Evolutionary conservation across 306 rosid species (phyloP), one percentile per base, ranked within the genome.

Genomic region (Prinsepia uniflora): DNA sequence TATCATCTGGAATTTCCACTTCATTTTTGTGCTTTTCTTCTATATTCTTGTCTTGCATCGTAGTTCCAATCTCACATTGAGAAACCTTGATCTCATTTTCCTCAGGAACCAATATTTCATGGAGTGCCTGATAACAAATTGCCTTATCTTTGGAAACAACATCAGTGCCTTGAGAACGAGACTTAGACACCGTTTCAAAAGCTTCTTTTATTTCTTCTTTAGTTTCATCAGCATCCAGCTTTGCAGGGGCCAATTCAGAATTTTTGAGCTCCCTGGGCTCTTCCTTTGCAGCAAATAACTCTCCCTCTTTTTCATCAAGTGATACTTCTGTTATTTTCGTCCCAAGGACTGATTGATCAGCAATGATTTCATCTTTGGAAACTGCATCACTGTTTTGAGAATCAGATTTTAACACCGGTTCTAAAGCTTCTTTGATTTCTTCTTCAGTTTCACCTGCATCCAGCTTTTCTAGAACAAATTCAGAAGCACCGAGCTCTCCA

Each of bases 151-250:
- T 24, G 39, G 40, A 8, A 15, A 71, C 62, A 18, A 63, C 48
- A 15, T 61, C 72, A 63, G 71, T 39, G 13, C 52, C 36, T 56
- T 3, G 6, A 63, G 5, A 40, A 10, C 43, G 55, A 39, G 66
- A 40, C 45, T 40, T 47, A 4, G 58, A 22, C 11, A 22, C 24
- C n/a, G n/a, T 13, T 22, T 65, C 60, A 17, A 12, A 50, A 70
- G 65, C 41, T 41, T 64, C 81, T n/a, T 65, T 67, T 15, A 59
- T 20, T 64, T 77, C 72, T 17, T 65, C 58, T 63, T 76, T 64
- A 8, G 30, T 60, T 39, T 74, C 72, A 53, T 68, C n/a, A 10
- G 60, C 70, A 18, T 73, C 46, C 69, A 63, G 42, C 45, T 22
- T 50, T 61, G 79, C 71, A 22, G 46, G 63, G 36, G 68, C 56